Conservation (phyloP, 768 basidiomycete genomes). For the Leucocoprinus leucothites region DNA sequence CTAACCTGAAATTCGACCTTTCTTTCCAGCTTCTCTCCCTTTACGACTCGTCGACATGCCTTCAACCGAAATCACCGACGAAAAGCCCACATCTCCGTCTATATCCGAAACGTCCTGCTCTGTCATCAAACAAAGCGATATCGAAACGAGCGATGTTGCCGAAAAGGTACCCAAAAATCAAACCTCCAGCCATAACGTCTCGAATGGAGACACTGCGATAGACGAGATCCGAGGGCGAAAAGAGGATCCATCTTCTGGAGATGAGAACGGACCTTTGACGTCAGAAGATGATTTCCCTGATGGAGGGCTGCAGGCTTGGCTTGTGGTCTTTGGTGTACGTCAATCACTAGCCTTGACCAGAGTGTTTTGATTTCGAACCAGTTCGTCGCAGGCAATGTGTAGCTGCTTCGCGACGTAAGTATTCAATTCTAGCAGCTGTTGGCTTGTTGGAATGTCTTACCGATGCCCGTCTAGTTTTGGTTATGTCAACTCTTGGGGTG, state of each 20-base stretch:
- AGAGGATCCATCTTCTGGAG: not conserved
- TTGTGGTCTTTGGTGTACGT: constrained; percentile 41
- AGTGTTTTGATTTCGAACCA: not conserved
- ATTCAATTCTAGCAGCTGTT: constrained; percentile 5
- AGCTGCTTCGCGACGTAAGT: constrained; percentile 45
- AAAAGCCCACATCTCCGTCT: not conserved
- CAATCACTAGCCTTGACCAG: not conserved
- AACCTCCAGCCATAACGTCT: too few relatives aligned
- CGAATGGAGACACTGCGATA: not conserved
- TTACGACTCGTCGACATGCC: not conserved
- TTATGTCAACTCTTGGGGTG: constrained; percentile 74
- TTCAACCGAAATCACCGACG: not conserved
- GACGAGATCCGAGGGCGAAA: not conserved
- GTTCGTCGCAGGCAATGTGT: constrained; percentile 36
- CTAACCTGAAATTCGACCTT: not conserved
- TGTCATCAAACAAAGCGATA: not conserved
- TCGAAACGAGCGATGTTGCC: not conserved
- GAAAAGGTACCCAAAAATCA: not conserved
- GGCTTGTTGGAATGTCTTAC: too few relatives aligned
- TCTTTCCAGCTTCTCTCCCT: not conserved
- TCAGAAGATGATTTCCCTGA: constrained; percentile 35
- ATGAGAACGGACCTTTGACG: too few relatives aligned
- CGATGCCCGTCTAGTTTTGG: constrained; percentile 46
- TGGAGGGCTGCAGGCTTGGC: constrained; percentile 42
- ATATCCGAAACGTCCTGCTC: not conserved